These are phyloP conservation scores for Daldinia concentrica DNA, from an alignment of 495 filamentous ascomycete species.

Conservation along the genomic window DNA sequence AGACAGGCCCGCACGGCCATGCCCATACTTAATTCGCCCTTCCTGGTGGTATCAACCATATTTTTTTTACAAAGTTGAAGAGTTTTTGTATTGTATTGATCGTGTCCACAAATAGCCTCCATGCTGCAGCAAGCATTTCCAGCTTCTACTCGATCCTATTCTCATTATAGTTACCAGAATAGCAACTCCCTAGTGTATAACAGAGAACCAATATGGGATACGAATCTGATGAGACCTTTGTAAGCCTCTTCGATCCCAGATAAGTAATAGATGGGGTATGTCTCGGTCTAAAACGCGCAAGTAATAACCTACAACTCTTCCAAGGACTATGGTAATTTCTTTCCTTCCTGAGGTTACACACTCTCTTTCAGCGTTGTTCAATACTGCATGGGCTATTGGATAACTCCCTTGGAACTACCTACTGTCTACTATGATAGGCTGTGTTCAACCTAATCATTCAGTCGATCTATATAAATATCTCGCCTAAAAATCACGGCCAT, in stretches of 20 bases:
- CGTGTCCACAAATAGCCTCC: not conserved
- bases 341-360: no score
- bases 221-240: not conserved
- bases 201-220: not conserved
- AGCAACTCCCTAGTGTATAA: not conserved
- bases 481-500: slow-evolving; percentile 47
- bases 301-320: not conserved
- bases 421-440: not conserved
- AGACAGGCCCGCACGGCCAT: not conserved
- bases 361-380: not conserved
- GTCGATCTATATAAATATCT: slow-evolving; percentile 53
- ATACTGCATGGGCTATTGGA: not conserved
- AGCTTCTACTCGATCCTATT: no score
- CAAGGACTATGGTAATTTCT: not conserved
- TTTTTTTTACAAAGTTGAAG: not conserved
- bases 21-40: not conserved
- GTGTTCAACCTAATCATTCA: not conserved
- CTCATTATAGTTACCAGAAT: not conserved
- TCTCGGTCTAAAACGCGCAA: not conserved
- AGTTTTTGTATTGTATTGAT: not conserved
- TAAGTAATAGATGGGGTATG: not conserved
- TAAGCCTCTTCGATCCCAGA: not conserved
- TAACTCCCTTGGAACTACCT: no score
- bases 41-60: not conserved
- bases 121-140: not conserved